Percentiles rank a stretch among this genome's conserved stretches.
These are phyloP conservation scores for Pichia nakasei DNA, from an alignment of 805 yeast species.

Conservation along the genomic window DNA sequence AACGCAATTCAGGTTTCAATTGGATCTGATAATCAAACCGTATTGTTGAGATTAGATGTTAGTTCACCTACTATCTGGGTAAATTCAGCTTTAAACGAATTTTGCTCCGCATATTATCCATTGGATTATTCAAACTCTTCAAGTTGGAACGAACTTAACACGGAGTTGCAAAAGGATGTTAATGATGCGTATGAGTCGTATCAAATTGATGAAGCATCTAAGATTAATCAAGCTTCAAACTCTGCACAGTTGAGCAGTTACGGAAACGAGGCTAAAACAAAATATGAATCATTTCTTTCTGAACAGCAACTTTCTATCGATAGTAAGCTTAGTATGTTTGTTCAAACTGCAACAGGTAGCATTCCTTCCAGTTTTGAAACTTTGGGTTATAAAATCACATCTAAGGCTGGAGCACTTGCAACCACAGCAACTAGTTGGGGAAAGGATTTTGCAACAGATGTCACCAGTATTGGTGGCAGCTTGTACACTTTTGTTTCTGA, in stretches of 20 bases:
- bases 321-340: background rate
- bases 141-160: conserved; percentile 5
- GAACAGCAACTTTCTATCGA: conserved; percentile 4
- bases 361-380: background rate
- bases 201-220: conserved; percentile 1
- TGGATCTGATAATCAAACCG: conserved; percentile 46
- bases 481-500: background rate
- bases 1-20: conserved; percentile 34
- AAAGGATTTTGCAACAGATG: conserved; percentile 5
- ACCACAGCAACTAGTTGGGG: conserved; percentile 3
- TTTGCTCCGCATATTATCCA: conserved; percentile 11
- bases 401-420: conserved; percentile 5
- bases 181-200: conserved; percentile 1
- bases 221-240: background rate
- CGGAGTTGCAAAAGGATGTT: background rate
- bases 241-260: background rate
- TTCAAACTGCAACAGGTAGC: background rate
- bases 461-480: conserved; percentile 4
- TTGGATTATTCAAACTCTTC: background rate
- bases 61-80: conserved; percentile 66
- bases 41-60: conserved; percentile 50
- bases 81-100: conserved; percentile 17
- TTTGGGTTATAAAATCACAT: conserved; percentile 4
- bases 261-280: conserved; percentile 3
- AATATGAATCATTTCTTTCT: conserved; percentile 2